Evolutionary conservation across 495 filamentous ascomycete species (phyloP).

Genomic region (Penicillium pulvis): DNA sequence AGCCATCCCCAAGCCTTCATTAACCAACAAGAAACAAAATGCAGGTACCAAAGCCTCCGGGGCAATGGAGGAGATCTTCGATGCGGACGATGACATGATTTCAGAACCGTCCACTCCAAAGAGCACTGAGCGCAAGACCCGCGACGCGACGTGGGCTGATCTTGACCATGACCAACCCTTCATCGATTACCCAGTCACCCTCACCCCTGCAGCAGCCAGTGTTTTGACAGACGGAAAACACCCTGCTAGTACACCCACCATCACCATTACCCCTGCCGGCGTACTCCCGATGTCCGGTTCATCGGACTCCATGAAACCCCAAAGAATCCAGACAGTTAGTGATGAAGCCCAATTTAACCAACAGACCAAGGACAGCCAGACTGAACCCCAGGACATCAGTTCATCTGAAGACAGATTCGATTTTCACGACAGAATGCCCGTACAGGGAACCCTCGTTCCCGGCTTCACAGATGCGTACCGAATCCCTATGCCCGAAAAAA

Average conservation of each 20-base stretch:
- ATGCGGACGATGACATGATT: neutral
- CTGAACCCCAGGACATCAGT: constrained; percentile 17
- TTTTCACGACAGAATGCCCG: neutral
- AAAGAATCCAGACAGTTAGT: constrained; percentile 22
- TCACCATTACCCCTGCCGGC: neutral
- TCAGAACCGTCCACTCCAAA: neutral
- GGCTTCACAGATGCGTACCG: neutral
- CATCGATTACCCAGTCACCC: neutral
- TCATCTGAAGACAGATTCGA: constrained; percentile 9
- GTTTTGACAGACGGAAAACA: neutral
- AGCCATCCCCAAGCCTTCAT: constrained; percentile 15
- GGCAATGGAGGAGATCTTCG: neutral
- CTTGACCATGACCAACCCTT: neutral
- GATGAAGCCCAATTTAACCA: neutral
- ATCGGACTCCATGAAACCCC: constrained; percentile 15
- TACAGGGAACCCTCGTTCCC: neutral
- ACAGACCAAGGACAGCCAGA: neutral
- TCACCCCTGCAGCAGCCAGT: neutral
- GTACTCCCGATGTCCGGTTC: constrained; percentile 6
- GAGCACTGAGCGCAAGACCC: neutral
- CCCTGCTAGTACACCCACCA: neutral
- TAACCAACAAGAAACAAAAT: neutral
- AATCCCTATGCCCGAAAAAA: constrained; percentile 14
- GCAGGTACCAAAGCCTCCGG: neutral
- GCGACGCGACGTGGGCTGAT: constrained; percentile 10